A percentile compares a stretch with the other conserved stretches of the same genome.
These are phyloP conservation scores for Ophidiomyces ophidiicola DNA, from an alignment of 2,329 filamentous ascomycete species.

Conservation along the genomic window DNA sequence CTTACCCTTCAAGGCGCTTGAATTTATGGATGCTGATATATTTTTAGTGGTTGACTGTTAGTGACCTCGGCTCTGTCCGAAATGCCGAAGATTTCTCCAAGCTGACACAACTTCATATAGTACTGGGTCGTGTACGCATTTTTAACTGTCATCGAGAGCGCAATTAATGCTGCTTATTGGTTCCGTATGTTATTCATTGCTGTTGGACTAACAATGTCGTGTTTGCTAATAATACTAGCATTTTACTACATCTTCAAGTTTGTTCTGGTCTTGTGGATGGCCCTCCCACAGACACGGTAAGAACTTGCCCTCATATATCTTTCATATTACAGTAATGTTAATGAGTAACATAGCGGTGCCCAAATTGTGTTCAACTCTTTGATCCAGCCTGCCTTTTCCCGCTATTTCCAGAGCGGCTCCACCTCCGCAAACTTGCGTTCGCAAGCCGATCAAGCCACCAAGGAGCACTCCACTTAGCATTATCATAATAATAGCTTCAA, in stretches of 20 bases:
- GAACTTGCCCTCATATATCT: conserved; percentile 26
- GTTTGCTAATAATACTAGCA: conserved; percentile 32
- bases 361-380: conserved; percentile 95
- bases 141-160: conserved; percentile 53
- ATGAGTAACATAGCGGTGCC: conserved; percentile 55
- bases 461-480: conserved; percentile 50
- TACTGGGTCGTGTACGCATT: conserved; percentile 59
- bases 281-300: conserved; percentile 86
- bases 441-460: conserved; percentile 61
- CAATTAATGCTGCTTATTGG: conserved; percentile 56
- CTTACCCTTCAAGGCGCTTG: too few species aligned
- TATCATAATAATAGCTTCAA: neutral
- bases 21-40: conserved; percentile 16
- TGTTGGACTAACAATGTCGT: conserved; percentile 17
- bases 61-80: conserved; percentile 20
- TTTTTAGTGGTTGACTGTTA: conserved; percentile 49
- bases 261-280: conserved; percentile 91
- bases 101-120: conserved; percentile 27
- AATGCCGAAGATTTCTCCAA: conserved; percentile 13
- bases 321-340: conserved; percentile 5
- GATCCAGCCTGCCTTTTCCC: conserved; percentile 78
- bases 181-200: conserved; percentile 41
- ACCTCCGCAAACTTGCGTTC: conserved; percentile 79
- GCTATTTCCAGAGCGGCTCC: conserved; percentile 70
- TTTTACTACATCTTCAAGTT: conserved; percentile 99